phyloP scores from a whole-genome alignment of 352 stramenopile genomes.

The Pythium chondricola region DNA sequence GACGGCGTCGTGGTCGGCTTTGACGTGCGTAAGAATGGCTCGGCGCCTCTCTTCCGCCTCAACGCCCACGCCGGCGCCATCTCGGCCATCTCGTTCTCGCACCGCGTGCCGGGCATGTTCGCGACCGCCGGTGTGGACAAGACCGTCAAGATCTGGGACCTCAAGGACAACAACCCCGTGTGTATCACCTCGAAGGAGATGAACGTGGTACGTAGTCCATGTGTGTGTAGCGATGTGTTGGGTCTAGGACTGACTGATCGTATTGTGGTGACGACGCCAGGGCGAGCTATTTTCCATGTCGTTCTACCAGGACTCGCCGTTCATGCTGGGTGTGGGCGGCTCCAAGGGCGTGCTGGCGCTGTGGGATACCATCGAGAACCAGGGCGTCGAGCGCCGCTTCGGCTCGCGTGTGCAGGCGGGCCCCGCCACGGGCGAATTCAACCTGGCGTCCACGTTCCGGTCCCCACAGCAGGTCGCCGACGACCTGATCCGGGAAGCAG shows the following conservation, averaged over 20 bases:
- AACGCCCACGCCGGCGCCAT: slow-evolving; percentile 87
- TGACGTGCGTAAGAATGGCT: slow-evolving; percentile 95
- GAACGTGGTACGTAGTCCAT: slow-evolving; percentile 82
- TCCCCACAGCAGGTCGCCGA: slow-evolving; percentile 72
- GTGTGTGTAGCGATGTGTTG: no score
- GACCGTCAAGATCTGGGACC: slow-evolving; percentile 97
- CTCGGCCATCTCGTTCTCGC: slow-evolving; percentile 82
- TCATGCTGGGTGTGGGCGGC: slow-evolving; percentile 86
- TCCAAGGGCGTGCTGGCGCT: slow-evolving; percentile 84
- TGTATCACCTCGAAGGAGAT: slow-evolving; percentile 90
- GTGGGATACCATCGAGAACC: slow-evolving; percentile 88
- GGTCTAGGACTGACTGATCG: no score
- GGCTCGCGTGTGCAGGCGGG: slow-evolving; percentile 54
- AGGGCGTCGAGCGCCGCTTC: slow-evolving; percentile 79
- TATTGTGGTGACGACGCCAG: no score
- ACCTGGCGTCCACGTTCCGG: slow-evolving; percentile 70
- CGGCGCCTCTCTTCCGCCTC: slow-evolving; percentile 88
- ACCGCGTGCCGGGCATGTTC: slow-evolving; percentile 89
- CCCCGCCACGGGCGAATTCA: slow-evolving; percentile 14
- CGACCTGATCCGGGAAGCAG: slow-evolving; percentile 67
- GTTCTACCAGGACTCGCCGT: slow-evolving; percentile 87
- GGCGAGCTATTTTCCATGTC: slow-evolving; percentile 87
- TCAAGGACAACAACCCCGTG: slow-evolving; percentile 57
- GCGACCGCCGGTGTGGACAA: slow-evolving; percentile 96
- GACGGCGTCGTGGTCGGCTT: slow-evolving; percentile 92